These are phyloP conservation scores for Plasmodium falciparum DNA, from an alignment of 169 alveolate genomes.

Conservation along the genomic window DNA sequence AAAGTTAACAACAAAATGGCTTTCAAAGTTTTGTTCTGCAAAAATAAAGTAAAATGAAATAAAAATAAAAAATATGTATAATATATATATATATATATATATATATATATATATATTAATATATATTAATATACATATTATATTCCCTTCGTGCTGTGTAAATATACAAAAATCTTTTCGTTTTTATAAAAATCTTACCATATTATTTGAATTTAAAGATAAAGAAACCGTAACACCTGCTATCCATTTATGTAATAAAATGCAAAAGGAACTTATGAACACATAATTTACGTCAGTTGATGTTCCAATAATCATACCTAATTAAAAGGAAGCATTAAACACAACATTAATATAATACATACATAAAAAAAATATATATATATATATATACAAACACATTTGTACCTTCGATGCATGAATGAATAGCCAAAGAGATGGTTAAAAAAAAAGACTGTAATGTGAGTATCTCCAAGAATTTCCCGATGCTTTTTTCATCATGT, in stretches of 20 bases:
- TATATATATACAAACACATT: not conserved
- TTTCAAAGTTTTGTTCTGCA: conserved; percentile 48
- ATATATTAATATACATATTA: no score
- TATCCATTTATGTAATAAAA: conserved; percentile 65
- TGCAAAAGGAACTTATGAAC: conserved; percentile 60
- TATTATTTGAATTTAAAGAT: conserved; percentile 38
- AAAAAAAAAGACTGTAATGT: conserved; percentile 58
- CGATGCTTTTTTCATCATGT: not conserved
- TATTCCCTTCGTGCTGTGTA: no score
- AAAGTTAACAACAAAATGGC: conserved; percentile 21
- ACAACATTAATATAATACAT: not conserved
- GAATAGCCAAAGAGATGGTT: conserved; percentile 64
- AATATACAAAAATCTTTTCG: no score
- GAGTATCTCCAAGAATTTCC: conserved; percentile 31
- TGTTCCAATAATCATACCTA: conserved; percentile 71
- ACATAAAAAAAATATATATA: not conserved
- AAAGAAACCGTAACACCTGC: conserved; percentile 68
- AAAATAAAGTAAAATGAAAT: not conserved
- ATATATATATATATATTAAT: not conserved
- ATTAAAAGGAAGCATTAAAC: not conserved
- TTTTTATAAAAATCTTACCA: conserved; percentile 23
- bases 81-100: not conserved
- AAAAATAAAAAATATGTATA: no score
- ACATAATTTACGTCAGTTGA: conserved; percentile 33
- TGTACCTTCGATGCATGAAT: conserved; percentile 72